Conservation (phyloP, 306 rosid species). For the Arachis hypogaea region DNA sequence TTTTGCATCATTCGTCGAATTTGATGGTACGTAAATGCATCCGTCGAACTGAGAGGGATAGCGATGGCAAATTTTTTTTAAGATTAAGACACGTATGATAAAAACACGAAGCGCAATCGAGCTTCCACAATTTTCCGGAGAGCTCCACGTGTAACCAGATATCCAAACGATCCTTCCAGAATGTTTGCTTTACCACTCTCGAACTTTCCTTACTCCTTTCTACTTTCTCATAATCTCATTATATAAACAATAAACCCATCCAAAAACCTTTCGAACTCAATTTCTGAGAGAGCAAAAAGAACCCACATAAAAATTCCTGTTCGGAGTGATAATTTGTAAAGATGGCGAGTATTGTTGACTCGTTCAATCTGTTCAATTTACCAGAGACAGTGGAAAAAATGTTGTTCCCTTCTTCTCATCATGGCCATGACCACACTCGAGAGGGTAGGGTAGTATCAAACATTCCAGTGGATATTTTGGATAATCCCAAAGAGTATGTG, state of each 20-base stretch:
- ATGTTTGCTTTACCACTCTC: slow-evolving; percentile 31
- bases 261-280: too few species aligned
- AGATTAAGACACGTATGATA: background rate
- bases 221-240: background rate
- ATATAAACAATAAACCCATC: too few species aligned
- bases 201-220: slow-evolving; percentile 47
- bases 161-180: slow-evolving; percentile 46
- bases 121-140: slow-evolving; percentile 32
- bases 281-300: too few species aligned
- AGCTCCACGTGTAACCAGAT: slow-evolving; percentile 19
- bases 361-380: slow-evolving; percentile 42
- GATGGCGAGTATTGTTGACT: slow-evolving; percentile 40
- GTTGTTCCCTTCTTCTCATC: slow-evolving; percentile 33
- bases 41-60: too few species aligned
- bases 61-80: too few species aligned
- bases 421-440: slow-evolving; percentile 30
- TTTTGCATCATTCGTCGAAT: too few species aligned
- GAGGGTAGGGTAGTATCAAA: slow-evolving; percentile 39
- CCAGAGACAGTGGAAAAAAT: slow-evolving; percentile 54
- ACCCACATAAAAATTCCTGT: too few species aligned
- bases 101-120: background rate
- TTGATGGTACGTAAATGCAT: too few species aligned
- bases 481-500: slow-evolving; percentile 52
- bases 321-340: too few species aligned
- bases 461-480: slow-evolving; percentile 67